Evolutionary conservation across 2,329 filamentous ascomycete genomes (phyloP), one percentile per base, ranked within the genome.

Genomic region (Mycosphaerella sp.): DNA sequence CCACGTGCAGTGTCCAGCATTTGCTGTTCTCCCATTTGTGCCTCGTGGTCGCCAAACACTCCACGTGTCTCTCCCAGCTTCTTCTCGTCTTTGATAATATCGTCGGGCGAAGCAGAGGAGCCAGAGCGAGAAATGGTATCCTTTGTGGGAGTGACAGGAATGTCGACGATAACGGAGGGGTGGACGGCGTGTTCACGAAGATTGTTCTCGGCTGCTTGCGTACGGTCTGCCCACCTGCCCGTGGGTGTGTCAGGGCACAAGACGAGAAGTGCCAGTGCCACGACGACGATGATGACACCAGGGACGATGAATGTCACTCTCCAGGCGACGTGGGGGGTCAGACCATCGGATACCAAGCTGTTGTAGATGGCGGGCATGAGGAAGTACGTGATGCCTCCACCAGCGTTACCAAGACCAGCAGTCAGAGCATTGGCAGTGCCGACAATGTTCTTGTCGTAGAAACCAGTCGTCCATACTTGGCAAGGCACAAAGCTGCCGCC

Each of bases 391-490:
- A 95, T 86, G 53, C 91, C 91, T 59, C 90, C 91, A 55, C 91
- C 90, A 26, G 88, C 81, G 64, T 95, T 95, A 48, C 90, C 91
- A 74, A 87, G 85, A 11, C 91, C 91, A 41, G 84, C 91, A 1
- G 89, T 85, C 14, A 95, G 73, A 2, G 89, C 86, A 67, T 95
- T 96, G 57, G 89, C 88, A 5, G 88, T 91, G 45, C 91, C 91
- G 14, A 95, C 86, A 26, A 95, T 79, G 64, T 91, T 93, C 75
- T 91, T 93, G 73, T 96, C 90, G 69, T 89, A 95, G 76, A 95
- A 95, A 0, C 85, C 89, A 0, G 89, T 95, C 8, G 86, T 88
- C 89, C 90, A 95, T 6, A 95, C 91, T 68, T 95, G 89, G 69
- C 89, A 95, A 10, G 87, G 87, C 0, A 92, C 87, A 64, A 92